These are phyloP conservation scores for Diaporthe humulicola DNA, from an alignment of 2,329 filamentous ascomycete genomes.

Conservation along the genomic window DNA sequence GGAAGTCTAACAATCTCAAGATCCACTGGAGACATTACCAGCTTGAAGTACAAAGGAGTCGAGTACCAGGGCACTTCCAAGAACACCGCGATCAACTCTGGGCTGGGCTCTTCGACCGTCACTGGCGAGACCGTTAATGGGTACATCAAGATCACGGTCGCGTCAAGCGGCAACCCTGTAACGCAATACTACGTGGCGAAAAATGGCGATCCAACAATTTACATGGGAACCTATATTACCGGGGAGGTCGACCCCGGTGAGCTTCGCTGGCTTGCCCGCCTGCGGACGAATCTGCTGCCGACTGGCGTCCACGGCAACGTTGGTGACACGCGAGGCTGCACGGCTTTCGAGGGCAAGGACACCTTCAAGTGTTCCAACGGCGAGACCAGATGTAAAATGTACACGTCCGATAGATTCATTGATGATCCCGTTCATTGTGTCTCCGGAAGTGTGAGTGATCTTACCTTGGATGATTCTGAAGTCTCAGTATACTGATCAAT, in stretches of 20 bases:
- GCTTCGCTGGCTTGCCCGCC: constrained; percentile 74
- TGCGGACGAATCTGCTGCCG: constrained; percentile 64
- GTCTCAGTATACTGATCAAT: constrained; percentile 41
- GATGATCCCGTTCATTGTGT: constrained; percentile 76
- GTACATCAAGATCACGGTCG: constrained; percentile 69
- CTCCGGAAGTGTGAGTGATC: constrained; percentile 55
- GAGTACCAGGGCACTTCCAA: constrained; percentile 69
- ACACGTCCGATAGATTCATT: constrained; percentile 77
- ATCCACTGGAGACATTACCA: constrained; percentile 73
- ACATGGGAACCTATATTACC: constrained; percentile 73
- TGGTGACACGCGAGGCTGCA: constrained; percentile 66
- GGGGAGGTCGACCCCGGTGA: constrained; percentile 69
- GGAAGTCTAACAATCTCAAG: background rate
- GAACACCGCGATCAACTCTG: constrained; percentile 70
- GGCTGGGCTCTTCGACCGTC: constrained; percentile 70
- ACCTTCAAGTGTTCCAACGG: constrained; percentile 69
- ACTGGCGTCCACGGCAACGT: constrained; percentile 55
- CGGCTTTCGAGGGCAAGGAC: constrained; percentile 69
- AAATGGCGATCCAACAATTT: constrained; percentile 71
- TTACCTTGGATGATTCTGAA: background rate
- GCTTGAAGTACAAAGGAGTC: constrained; percentile 69
- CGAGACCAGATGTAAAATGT: constrained; percentile 78
- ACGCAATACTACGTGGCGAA: constrained; percentile 75
- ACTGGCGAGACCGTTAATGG: constrained; percentile 50
- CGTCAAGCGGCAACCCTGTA: constrained; percentile 69